phyloP scores from a whole-genome alignment of 2,329 filamentous ascomycete species.

The Neurospora sp. region DNA sequence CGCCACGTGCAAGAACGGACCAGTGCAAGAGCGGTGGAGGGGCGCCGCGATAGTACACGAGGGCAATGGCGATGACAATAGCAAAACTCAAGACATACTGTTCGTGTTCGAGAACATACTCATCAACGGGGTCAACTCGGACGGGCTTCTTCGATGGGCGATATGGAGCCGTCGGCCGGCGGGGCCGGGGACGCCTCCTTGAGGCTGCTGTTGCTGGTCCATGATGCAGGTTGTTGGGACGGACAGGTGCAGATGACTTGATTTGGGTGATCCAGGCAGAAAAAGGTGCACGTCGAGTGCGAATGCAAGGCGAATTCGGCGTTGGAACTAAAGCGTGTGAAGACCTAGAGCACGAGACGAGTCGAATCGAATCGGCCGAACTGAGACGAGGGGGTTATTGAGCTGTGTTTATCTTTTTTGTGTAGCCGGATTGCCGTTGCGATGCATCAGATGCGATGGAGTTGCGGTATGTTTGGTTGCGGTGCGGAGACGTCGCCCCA shows the following conservation, averaged over 20 bases:
- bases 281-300: slow-evolving; percentile 36
- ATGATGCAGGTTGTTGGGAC: slow-evolving; percentile 37
- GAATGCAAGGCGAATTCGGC: slow-evolving; percentile 24
- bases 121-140: slow-evolving; percentile 94
- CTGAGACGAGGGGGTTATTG: not conserved
- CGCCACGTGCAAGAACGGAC: not conserved
- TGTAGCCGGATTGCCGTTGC: not conserved
- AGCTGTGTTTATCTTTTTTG: not conserved
- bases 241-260: slow-evolving; percentile 2
- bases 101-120: slow-evolving; percentile 67
- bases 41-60: not conserved
- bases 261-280: not conserved
- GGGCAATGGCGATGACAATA: slow-evolving; percentile 1
- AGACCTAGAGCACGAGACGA: not conserved
- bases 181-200: slow-evolving; percentile 58
- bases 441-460: not conserved
- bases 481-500: slow-evolving; percentile 14
- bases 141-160: slow-evolving; percentile 91
- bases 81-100: slow-evolving; percentile 35
- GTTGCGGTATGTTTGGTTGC: not conserved
- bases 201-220: slow-evolving; percentile 53
- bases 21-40: slow-evolving; percentile 9
- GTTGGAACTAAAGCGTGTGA: slow-evolving; percentile 2
- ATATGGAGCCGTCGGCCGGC: slow-evolving; percentile 89
- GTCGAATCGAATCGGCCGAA: not conserved